Evolutionary conservation across 306 rosid genomes (phyloP), one percentile per base, ranked within the genome.

Genomic region (Cucurbita argyrosperma): DNA sequence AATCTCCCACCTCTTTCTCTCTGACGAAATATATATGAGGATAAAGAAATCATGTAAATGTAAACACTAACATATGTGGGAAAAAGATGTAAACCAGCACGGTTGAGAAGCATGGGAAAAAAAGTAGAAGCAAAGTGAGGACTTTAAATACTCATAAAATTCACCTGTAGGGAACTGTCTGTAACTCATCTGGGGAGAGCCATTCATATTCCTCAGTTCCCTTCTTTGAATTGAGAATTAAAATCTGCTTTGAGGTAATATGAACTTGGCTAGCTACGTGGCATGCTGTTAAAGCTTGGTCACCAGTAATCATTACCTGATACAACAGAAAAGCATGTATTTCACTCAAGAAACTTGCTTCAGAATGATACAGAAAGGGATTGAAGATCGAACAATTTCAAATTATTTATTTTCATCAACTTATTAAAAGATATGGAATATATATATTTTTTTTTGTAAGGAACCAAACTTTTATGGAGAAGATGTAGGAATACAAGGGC

Each of bases 271-370:
- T 83, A 76, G 97, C 96, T 68, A 95, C 99, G 82, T 95, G 97
- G 85, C 99, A 95, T n/a, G 99, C 97, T 39, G 99, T 94, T 85
- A 95, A 78, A 78, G 99, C 96, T 88, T 95, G 99, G 79, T 95
- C 99, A 76, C 99, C 97, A 57, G 99, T 95, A 82, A 95, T 95
- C 99, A 95, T 95, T 79, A 89, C 99, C 99, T 95, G 62, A 46
- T 70, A 70, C 47, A 70, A 70, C 74, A 26, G 4, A 51, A 43
- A 65, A 65, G 12, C 54, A 46, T 13, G 40, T 6, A n/a, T 46
- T 43, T n/a, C 45, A 61, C 26, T 42, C 21, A 45, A 61, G 0
- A 2, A 8, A 47, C 74, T 68, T 26, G 43, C 42, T 68, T 68
- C 42, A 49, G 16, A 66, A 39, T 37, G 6, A 5, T 4, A 7